phyloP scores from a whole-genome alignment of 768 basidiomycete species.

The Suillus spraguei region DNA sequence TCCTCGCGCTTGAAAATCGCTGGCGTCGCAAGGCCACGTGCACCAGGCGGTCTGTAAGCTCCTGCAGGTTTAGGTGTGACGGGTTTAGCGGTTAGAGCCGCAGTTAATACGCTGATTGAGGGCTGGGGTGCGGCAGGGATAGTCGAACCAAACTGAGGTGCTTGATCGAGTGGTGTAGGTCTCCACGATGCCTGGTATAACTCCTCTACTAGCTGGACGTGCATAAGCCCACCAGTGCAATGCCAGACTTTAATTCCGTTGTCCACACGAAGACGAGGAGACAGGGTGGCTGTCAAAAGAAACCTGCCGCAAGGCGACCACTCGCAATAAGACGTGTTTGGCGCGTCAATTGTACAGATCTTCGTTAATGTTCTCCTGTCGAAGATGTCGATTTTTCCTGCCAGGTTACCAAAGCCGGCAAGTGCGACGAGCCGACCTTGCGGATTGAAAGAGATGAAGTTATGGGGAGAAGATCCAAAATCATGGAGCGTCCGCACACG shows the following conservation, averaged over 20 bases:
- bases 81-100: constrained; percentile 55
- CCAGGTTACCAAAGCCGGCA: constrained; percentile 96
- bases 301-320: constrained; percentile 95
- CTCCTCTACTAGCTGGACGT: constrained; percentile 82
- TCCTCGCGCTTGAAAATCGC: constrained; percentile 91
- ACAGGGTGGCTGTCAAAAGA: constrained; percentile 94
- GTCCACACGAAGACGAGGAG: constrained; percentile 93
- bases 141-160: constrained; percentile 64
- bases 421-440: constrained; percentile 86
- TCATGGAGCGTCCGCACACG: constrained; percentile 87
- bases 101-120: constrained; percentile 53
- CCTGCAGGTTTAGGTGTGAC: constrained; percentile 69
- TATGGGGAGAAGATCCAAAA: constrained; percentile 87
- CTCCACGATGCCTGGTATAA: constrained; percentile 90
- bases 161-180: constrained; percentile 66
- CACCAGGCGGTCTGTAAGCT: constrained; percentile 93
- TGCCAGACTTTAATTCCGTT: constrained; percentile 98
- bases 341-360: constrained; percentile 79
- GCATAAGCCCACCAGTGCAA: constrained; percentile 84
- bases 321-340: constrained; percentile 92
- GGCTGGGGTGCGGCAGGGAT: constrained; percentile 74
- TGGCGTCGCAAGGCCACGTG: constrained; percentile 86
- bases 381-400: constrained; percentile 90
- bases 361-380: constrained; percentile 87
- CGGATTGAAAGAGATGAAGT: constrained; percentile 94